Evolutionary conservation across 2,329 filamentous ascomycete genomes (phyloP).

Genomic region (Botryosphaeria dothidea): DNA sequence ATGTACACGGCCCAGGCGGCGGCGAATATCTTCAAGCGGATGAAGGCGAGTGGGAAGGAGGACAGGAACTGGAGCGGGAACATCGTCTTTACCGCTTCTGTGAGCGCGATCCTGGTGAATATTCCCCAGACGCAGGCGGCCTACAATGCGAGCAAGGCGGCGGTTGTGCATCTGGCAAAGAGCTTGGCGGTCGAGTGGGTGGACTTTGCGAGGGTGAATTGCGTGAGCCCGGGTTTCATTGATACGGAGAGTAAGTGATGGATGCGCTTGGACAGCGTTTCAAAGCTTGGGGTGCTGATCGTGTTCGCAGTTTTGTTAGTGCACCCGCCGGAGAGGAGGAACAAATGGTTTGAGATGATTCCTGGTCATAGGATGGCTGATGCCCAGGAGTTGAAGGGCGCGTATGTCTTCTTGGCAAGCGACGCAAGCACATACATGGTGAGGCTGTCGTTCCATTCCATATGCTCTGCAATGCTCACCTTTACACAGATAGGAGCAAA

Average conservation of each 20-base stretch:
- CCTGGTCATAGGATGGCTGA: constrained; percentile 5
- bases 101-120: constrained; percentile 42
- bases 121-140: constrained; percentile 40
- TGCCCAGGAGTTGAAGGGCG: constrained; percentile 15
- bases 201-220: constrained; percentile 23
- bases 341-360: constrained; percentile 18
- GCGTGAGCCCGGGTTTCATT: constrained; percentile 17
- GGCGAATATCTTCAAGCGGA: constrained; percentile 37
- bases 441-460: background rate
- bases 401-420: constrained; percentile 18
- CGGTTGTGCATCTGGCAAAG: constrained; percentile 25
- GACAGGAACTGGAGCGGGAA: constrained; percentile 23
- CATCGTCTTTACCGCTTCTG: constrained; percentile 41
- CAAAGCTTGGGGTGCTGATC: background rate
- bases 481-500: constrained; percentile 17
- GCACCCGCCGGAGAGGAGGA: constrained; percentile 11
- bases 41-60: constrained; percentile 29
- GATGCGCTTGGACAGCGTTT: background rate
- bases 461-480: too few relatives aligned
- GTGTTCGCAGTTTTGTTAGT: background rate
- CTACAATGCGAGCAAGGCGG: constrained; percentile 27
- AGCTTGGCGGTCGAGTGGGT: constrained; percentile 28
- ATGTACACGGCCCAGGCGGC: constrained; percentile 43
- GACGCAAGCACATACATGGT: constrained; percentile 19
- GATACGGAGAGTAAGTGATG: constrained; percentile 16